A percentile compares a stretch with the other conserved stretches of the same genome.
Conservation (phyloP, 2,329 filamentous ascomycete genomes). For the Leptosphaerulina australis region DNA sequence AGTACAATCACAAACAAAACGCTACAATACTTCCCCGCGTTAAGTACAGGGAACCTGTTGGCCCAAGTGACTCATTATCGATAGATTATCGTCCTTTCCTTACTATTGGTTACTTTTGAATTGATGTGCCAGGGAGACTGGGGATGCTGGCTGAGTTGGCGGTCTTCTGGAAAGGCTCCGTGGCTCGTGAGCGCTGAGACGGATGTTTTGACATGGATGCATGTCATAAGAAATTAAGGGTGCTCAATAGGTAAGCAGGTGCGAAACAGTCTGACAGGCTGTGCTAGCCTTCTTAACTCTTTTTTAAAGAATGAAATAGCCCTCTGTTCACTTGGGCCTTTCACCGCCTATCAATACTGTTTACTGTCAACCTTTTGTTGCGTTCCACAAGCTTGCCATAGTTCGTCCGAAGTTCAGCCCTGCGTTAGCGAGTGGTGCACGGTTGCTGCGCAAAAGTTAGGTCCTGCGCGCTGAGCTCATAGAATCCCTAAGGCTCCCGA, state of each 20-base stretch:
- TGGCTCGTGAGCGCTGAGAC: conserved; percentile 9
- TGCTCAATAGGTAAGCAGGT: conserved; percentile 7
- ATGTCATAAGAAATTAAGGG: conserved; percentile 35
- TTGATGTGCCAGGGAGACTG: conserved; percentile 15
- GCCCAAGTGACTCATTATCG: conserved; percentile 25
- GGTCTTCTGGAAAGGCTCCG: conserved; percentile 15
- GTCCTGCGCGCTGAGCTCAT: conserved; percentile 23
- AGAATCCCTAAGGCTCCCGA: conserved; percentile 21
- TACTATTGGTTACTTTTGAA: conserved; percentile 25
- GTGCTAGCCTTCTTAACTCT: background rate
- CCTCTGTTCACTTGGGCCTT: background rate
- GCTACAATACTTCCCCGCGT: conserved; percentile 21
- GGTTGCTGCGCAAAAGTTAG: conserved; percentile 31
- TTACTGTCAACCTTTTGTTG: conserved; percentile 12
- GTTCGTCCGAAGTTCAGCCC: conserved; percentile 16
- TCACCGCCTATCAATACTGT: conserved; percentile 14
- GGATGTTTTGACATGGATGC: conserved; percentile 25
- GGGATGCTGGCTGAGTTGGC: conserved; percentile 13
- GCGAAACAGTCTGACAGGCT: conserved; percentile 16
- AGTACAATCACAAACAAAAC: conserved; percentile 17
- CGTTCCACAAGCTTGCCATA: conserved; percentile 12
- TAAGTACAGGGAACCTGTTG: conserved; percentile 20
- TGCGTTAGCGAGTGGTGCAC: conserved; percentile 19
- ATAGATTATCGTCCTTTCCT: conserved; percentile 25
- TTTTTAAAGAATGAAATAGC: conserved; percentile 7